Conservation (phyloP, 164 flowering plant species). For the Nymphaea colorata region DNA sequence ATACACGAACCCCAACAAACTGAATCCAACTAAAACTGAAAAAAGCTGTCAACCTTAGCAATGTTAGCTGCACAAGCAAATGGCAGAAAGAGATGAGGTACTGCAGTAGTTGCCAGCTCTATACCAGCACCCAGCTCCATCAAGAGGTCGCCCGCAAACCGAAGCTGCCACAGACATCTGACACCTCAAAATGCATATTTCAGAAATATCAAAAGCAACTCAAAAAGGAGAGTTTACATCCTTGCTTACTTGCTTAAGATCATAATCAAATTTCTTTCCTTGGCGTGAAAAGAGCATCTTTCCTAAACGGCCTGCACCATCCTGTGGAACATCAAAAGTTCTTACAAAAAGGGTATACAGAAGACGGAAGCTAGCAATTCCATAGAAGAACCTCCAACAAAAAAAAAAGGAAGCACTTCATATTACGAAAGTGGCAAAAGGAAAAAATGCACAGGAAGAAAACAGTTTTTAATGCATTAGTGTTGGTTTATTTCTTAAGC, state of each 20-base stretch:
- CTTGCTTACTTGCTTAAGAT: constrained; percentile 73
- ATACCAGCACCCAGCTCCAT: constrained; percentile 98
- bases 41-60: constrained; percentile 44
- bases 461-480: background rate
- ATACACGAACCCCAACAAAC: background rate
- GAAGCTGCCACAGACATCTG: constrained; percentile 39
- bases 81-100: constrained; percentile 94
- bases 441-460: background rate
- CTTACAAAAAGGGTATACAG: too few species aligned
- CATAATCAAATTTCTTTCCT: constrained; percentile 97
- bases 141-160: constrained; percentile 90
- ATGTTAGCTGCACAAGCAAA: constrained; percentile 98
- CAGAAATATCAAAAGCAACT: background rate
- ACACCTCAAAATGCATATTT: background rate
- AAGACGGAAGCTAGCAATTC: background rate
- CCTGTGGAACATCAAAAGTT: constrained; percentile 26
- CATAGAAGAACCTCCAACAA: background rate
- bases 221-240: background rate
- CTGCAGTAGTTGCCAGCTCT: constrained; percentile 90
- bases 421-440: background rate
- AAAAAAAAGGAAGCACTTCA: background rate
- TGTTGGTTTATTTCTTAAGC: background rate
- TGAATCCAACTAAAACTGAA: background rate
- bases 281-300: constrained; percentile 94
- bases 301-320: constrained; percentile 99